phyloP scores from a whole-genome alignment of 2,329 filamentous ascomycete species.

The Escovopsis sp. region DNA sequence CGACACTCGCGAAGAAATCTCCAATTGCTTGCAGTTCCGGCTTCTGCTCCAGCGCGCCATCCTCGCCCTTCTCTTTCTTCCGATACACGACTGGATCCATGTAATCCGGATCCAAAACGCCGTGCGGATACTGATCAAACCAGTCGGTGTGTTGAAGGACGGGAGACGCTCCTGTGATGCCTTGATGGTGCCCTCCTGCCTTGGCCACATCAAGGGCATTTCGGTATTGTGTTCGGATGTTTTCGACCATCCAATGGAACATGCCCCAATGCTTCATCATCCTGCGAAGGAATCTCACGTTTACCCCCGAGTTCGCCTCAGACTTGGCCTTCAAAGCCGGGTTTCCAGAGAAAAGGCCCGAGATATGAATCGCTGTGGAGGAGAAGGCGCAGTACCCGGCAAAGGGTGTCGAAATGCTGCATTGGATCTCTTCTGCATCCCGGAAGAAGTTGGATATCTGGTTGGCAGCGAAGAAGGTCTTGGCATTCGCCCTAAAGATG shows the following conservation, averaged over 20 bases:
- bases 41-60: slow-evolving; percentile 78
- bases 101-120: slow-evolving; percentile 72
- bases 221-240: slow-evolving; percentile 76
- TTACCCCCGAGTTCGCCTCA: slow-evolving; percentile 72
- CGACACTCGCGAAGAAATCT: slow-evolving; percentile 78
- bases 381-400: slow-evolving; percentile 90
- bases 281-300: slow-evolving; percentile 78
- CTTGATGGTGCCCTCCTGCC: slow-evolving; percentile 41
- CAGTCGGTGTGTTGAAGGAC: slow-evolving; percentile 96
- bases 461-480: slow-evolving; percentile 71
- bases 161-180: slow-evolving; percentile 35
- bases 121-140: slow-evolving; percentile 91
- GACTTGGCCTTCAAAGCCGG: slow-evolving; percentile 57
- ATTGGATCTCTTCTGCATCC: slow-evolving; percentile 51
- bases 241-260: slow-evolving; percentile 94
- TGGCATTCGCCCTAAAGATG: slow-evolving; percentile 56
- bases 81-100: slow-evolving; percentile 55
- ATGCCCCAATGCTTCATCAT: slow-evolving; percentile 99
- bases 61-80: slow-evolving; percentile 66
- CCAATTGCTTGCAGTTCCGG: slow-evolving; percentile 86
- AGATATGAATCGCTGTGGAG: slow-evolving; percentile 86
- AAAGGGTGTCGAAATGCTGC: slow-evolving; percentile 78
- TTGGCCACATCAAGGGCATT: slow-evolving; percentile 69
- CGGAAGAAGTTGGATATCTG: slow-evolving; percentile 73
- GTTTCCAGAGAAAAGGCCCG: slow-evolving; percentile 81